Evolutionary conservation across 2,329 filamentous ascomycete genomes (phyloP).

Genomic region (Scedosporium minutisporum): DNA sequence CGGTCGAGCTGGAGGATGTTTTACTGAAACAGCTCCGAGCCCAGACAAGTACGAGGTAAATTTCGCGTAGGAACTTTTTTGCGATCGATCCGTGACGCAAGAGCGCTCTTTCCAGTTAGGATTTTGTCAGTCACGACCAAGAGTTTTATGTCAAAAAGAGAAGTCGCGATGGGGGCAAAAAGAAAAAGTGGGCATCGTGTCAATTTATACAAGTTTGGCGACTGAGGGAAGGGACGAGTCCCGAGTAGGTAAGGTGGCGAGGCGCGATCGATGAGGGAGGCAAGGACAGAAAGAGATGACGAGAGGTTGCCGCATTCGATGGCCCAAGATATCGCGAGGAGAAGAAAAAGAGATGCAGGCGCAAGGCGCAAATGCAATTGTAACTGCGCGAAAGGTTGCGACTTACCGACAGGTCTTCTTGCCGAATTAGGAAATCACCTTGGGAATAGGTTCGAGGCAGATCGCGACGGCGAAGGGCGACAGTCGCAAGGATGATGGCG

Average conservation of each 20-base stretch:
- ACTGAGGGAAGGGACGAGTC: not conserved
- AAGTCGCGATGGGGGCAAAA: not conserved
- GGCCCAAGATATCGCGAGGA: not conserved
- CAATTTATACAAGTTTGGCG: not conserved
- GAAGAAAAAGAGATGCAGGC: not conserved
- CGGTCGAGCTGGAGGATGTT: not conserved
- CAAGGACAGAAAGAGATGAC: not conserved
- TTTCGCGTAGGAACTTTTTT: not conserved
- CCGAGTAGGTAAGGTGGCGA: not conserved
- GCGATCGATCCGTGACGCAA: not conserved
- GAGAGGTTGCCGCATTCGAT: not conserved
- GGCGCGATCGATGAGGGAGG: not conserved
- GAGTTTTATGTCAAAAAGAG: not conserved
- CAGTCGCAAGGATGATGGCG: not conserved
- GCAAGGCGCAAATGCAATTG: not conserved
- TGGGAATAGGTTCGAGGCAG: not conserved
- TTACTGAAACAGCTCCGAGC: not conserved
- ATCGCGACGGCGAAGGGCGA: not conserved
- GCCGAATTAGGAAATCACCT: constrained; percentile 1
- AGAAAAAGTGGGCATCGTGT: not conserved
- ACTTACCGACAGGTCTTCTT: not conserved
- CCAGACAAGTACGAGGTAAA: not conserved
- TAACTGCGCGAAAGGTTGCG: not conserved
- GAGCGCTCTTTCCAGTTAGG: not conserved
- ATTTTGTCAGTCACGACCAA: not conserved